Evolutionary conservation across 805 yeast genomes (phyloP).

Genomic region (Teunomyces atbi): DNA sequence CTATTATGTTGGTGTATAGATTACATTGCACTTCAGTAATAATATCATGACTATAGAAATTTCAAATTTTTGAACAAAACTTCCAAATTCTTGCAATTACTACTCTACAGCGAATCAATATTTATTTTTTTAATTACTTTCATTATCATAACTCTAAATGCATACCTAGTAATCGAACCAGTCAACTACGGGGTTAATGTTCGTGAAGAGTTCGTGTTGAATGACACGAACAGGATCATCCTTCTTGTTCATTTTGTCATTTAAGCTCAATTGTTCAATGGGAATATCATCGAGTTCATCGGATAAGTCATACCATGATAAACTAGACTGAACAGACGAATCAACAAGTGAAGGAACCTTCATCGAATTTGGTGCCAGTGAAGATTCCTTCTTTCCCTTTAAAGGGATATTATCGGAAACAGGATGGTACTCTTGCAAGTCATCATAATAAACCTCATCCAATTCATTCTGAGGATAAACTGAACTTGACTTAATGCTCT

Average conservation of each 20-base stretch:
- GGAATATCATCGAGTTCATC: conserved; percentile 22
- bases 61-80: too few species aligned
- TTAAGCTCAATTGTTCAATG: conserved; percentile 1
- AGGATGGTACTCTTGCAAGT: conserved; percentile 8
- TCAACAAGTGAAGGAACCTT: conserved; percentile 32
- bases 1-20: too few species aligned
- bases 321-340: conserved; percentile 27
- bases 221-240: conserved; percentile 5
- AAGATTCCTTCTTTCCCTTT: not conserved
- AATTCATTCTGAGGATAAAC: conserved; percentile 7
- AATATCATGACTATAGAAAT: too few species aligned
- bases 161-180: conserved; percentile 10
- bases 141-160: not conserved
- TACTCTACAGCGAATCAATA: not conserved
- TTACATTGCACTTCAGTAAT: too few species aligned
- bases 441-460: conserved; percentile 5
- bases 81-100: too few species aligned
- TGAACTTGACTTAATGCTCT: conserved; percentile 7
- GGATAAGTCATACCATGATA: conserved; percentile 35
- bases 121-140: not conserved
- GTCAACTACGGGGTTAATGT: conserved; percentile 7
- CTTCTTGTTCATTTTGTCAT: not conserved
- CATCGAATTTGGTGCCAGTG: not conserved
- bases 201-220: conserved; percentile 6
- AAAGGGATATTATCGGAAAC: conserved; percentile 7